Evolutionary conservation across 129 eudicot genomes (phyloP).

Genomic region (Escallonia herrerae): DNA sequence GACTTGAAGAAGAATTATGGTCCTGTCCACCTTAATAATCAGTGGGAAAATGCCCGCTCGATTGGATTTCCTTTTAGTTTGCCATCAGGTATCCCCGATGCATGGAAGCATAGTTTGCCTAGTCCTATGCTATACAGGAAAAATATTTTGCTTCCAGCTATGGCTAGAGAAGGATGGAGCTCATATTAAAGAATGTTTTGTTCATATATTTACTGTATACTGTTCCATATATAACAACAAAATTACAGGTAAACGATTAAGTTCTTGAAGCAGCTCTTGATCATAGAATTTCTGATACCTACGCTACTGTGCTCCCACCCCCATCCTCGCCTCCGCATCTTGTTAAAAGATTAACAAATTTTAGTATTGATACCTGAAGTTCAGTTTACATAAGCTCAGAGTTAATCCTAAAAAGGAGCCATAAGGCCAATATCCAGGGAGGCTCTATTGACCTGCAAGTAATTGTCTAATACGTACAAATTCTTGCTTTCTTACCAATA

Average conservation of each 20-base stretch:
- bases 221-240: neutral
- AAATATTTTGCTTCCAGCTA: neutral
- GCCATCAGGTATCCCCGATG: no score
- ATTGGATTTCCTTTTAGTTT: constrained; percentile 58
- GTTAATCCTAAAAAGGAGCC: no score
- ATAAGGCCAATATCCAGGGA: no score
- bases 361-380: no score
- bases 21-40: constrained; percentile 6
- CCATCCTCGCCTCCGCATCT: neutral
- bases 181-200: neutral
- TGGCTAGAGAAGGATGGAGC: neutral
- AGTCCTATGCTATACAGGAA: neutral
- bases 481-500: no score
- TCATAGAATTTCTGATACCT: neutral
- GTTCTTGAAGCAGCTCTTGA: no score
- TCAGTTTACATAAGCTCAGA: no score
- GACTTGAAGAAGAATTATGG: constrained; percentile 22
- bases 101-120: no score
- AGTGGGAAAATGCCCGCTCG: constrained; percentile 34
- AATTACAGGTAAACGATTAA: no score
- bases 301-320: neutral
- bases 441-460: no score
- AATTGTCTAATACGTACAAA: no score
- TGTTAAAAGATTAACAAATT: neutral
- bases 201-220: neutral